Percentiles rank a stretch among this genome's conserved stretches.
phyloP scores from a whole-genome alignment of 192 early-diverging fungal species.

The Rhizophlyctis rosea region DNA sequence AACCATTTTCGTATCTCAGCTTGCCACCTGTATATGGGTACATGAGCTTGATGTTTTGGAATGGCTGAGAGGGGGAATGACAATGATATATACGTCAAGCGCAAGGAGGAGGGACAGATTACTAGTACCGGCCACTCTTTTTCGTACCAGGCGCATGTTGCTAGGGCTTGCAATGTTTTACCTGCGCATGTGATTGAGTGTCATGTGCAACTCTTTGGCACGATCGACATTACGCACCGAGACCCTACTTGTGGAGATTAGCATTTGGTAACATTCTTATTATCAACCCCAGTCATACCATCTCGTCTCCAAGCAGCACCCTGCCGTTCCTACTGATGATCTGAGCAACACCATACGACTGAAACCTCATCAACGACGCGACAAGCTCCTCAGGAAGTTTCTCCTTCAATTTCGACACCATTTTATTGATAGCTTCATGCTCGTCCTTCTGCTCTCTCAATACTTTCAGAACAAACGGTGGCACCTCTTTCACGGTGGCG shows the following conservation, averaged over 20 bases:
- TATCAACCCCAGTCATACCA: too few species aligned
- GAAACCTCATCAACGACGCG: constrained; percentile 25
- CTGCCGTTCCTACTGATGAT: constrained; percentile 27
- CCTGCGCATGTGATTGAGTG: constrained; percentile 25
- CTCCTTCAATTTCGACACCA: background rate
- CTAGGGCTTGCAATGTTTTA: constrained; percentile 47
- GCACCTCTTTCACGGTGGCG: background rate
- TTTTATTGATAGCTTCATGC: background rate
- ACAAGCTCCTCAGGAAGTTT: constrained; percentile 11
- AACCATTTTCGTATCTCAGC: constrained; percentile 48
- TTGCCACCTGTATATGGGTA: too few species aligned
- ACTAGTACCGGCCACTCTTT: constrained; percentile 44
- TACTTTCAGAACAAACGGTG: constrained; percentile 4
- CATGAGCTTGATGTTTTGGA: too few species aligned
- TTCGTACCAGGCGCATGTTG: constrained; percentile 32
- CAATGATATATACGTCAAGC: too few species aligned
- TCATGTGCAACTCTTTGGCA: too few species aligned
- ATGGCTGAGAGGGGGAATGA: too few species aligned
- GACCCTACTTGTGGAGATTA: too few species aligned
- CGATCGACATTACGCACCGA: too few species aligned
- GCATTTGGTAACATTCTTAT: too few species aligned
- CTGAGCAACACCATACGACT: constrained; percentile 35
- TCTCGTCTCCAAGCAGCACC: constrained; percentile 41
- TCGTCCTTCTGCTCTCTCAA: background rate
- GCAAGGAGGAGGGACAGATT: constrained; percentile 42